Evolutionary conservation across 192 early-diverging fungal species (phyloP), one percentile per base, ranked within the genome.

Genomic region (Coemansia sp.): DNA sequence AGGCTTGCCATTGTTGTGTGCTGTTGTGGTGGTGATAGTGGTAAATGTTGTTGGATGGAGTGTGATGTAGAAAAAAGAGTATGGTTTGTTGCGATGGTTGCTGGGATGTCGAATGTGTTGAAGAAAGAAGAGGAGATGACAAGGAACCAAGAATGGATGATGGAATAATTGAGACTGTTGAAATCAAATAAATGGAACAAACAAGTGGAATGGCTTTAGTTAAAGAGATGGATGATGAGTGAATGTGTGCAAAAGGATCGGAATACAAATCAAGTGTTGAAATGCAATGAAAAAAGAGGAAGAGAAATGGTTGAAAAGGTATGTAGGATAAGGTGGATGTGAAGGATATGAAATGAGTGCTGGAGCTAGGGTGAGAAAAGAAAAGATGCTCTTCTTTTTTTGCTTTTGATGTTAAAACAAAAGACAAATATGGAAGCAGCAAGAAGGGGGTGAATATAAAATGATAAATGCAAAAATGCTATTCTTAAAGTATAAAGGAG

Each of bases 1-100:
- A 81, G 76, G 71, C 79, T 81, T 40, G 79, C 62, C 79, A 81
- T 81, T 45, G 56, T 47, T 54, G 23, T 60, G 42, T 66, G 48
- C 60, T 32, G 32, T 32, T 32, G 32, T 32, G 32, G 32, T 32
- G 32, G 32, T 32, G 32, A 39, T 61, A 41, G 38, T 39, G 59
- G 61, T 56, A 37, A 40, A 15, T 52, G 60, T 65, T 50, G 41
- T 37, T 61, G 58, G 60, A 61, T 68, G 61, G 56, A 59, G 40
- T 39, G 43, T 8, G 62, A 50, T 15, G 2, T 12, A 23, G 52
- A 26, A 10, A 26, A 26, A 54, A 15, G 10, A 9, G 44, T 45
- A 15, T 15, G 13, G 44, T 45, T 45, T 12, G 9, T 45, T 45
- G 44, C 44, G 13, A 1, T 21, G 52, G 3, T 54, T 8, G 52